Conservation (phyloP, 345 rosid genomes). For the Cochlearia excelsa region DNA sequence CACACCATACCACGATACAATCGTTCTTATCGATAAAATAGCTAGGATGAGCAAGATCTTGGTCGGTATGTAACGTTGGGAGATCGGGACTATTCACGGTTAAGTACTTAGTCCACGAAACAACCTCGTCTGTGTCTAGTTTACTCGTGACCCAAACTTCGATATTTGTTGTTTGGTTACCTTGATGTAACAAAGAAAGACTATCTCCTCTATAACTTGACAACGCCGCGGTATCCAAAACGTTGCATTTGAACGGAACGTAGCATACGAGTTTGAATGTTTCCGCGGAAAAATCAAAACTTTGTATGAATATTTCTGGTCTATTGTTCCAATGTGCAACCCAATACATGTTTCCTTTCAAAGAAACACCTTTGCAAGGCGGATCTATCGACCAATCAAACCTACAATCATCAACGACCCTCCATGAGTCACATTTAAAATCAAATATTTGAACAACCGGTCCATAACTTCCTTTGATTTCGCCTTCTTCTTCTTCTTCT, state of each 20-base stretch:
- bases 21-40: slow-evolving; percentile 26
- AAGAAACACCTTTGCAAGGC: slow-evolving; percentile 30
- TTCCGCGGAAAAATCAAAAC: slow-evolving; percentile 21
- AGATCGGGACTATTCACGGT: slow-evolving; percentile 16
- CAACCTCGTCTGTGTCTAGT: slow-evolving; percentile 13
- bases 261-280: slow-evolving; percentile 15
- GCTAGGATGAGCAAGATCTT: slow-evolving; percentile 23
- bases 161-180: slow-evolving; percentile 17
- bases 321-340: slow-evolving; percentile 28
- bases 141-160: slow-evolving; percentile 31
- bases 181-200: slow-evolving; percentile 30
- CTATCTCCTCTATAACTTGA: slow-evolving; percentile 27
- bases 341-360: slow-evolving; percentile 38
- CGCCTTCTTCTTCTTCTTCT: slow-evolving; percentile 12
- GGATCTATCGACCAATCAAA: slow-evolving; percentile 34
- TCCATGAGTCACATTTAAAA: slow-evolving; percentile 29
- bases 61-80: slow-evolving; percentile 31
- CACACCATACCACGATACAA: slow-evolving; percentile 27
- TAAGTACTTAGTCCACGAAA: slow-evolving; percentile 26
- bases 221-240: slow-evolving; percentile 27
- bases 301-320: slow-evolving; percentile 22
- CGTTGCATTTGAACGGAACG: slow-evolving; percentile 5
- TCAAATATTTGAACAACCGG: slow-evolving; percentile 17
- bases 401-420: neutral
- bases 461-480: neutral